Conservation (phyloP, 1,284 basidiomycete species). For the Leccinum fuscescens region DNA sequence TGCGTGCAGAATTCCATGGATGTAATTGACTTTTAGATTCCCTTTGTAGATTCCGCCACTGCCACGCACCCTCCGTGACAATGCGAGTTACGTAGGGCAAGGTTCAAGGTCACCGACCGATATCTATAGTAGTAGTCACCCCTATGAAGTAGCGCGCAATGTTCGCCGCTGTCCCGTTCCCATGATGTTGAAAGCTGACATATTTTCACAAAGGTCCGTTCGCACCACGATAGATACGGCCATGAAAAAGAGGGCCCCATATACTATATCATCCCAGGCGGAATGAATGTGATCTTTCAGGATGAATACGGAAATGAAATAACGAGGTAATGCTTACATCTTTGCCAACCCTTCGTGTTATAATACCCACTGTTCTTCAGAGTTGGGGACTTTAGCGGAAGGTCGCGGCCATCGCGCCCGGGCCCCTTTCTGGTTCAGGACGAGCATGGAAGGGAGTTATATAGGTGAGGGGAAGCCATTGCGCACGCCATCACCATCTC, state of each 20-base stretch:
- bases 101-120: constrained; percentile 30
- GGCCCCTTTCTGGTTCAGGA: constrained; percentile 50
- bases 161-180: constrained; percentile 3
- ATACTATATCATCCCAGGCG: constrained; percentile 64
- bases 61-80: constrained; percentile 20
- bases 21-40: constrained; percentile 1
- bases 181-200: constrained; percentile 9
- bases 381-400: constrained; percentile 44
- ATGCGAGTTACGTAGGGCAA: constrained; percentile 17
- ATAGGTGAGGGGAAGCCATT: constrained; percentile 35
- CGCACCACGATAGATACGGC: constrained; percentile 25
- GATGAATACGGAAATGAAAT: constrained; percentile 67
- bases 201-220: constrained; percentile 15
- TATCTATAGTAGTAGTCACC: constrained; percentile 25
- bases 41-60: constrained; percentile 30
- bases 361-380: constrained; percentile 34
- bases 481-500: constrained; percentile 1
- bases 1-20: constrained; percentile 9
- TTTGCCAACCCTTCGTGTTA: constrained; percentile 4
- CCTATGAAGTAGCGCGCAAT: constrained; percentile 23
- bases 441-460: constrained; percentile 47
- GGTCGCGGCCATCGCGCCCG: constrained; percentile 23
- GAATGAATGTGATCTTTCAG: constrained; percentile 65
- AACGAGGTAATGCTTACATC: constrained; percentile 45
- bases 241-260: constrained; percentile 38